A percentile compares a stretch with the other conserved stretches of the same genome.
Evolutionary conservation across 768 basidiomycete species (phyloP).

Genomic region (Hericium erinaceus): DNA sequence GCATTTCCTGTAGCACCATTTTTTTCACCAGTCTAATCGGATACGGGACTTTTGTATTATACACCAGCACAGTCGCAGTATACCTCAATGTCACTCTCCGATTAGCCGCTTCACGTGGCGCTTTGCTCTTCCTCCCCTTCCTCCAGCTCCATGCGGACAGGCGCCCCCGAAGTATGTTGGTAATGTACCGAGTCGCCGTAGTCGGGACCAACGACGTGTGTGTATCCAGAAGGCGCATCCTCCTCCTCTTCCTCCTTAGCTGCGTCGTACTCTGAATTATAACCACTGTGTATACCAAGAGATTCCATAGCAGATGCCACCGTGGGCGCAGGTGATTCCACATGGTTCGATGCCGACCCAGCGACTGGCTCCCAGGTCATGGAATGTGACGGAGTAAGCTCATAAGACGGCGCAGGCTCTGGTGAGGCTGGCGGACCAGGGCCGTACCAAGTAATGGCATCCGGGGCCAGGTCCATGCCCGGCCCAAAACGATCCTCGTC

Average conservation of each 20-base stretch:
- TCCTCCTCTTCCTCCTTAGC: constrained; percentile 10
- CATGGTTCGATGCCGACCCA: constrained; percentile 1
- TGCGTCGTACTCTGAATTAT: constrained; percentile 9
- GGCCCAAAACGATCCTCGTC: neutral
- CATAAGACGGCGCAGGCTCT: no score
- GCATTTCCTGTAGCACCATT: neutral
- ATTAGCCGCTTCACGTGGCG: neutral
- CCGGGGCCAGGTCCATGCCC: neutral
- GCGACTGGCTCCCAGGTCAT: neutral
- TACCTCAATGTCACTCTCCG: neutral
- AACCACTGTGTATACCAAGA: constrained; percentile 9
- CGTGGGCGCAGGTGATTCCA: constrained; percentile 12
- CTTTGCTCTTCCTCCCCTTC: constrained; percentile 9
- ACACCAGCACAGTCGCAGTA: neutral
- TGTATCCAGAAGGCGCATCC: constrained; percentile 1
- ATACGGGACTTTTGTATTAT: constrained; percentile 5
- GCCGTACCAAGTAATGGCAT: no score
- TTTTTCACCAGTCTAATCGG: constrained; percentile 1
- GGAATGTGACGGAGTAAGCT: no score
- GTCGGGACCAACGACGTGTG: neutral
- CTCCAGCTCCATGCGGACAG: constrained; percentile 7
- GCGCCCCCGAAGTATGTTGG: neutral
- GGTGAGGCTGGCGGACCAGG: no score
- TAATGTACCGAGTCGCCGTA: constrained; percentile 4
- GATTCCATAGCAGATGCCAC: constrained; percentile 6